phyloP scores from a whole-genome alignment of 352 stramenopile species.

The Globisporangium alternatum region DNA sequence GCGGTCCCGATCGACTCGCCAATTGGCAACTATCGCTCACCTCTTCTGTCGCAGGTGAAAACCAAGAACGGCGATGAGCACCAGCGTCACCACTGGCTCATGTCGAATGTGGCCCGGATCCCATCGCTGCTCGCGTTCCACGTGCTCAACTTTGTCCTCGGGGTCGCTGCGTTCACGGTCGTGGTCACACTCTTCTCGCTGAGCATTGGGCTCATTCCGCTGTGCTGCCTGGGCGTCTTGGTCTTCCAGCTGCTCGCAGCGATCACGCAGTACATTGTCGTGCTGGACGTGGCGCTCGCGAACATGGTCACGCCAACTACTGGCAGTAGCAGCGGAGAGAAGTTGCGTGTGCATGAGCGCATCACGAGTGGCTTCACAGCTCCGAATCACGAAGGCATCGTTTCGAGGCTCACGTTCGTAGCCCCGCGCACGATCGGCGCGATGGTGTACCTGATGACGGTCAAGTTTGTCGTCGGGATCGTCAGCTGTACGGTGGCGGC shows the following conservation, averaged over 20 bases:
- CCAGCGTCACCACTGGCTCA: background rate
- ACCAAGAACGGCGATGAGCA: too few species aligned
- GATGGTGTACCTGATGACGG: constrained; percentile 43
- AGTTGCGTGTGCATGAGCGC: constrained; percentile 19
- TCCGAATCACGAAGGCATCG: constrained; percentile 14
- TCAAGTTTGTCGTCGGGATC: constrained; percentile 40
- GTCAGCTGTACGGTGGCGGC: constrained; percentile 29
- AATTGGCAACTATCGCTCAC: background rate
- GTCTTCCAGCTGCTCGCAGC: constrained; percentile 30
- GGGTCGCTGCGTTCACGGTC: constrained; percentile 20
- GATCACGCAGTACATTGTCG: constrained; percentile 20
- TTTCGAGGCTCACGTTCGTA: constrained; percentile 20
- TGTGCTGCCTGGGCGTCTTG: constrained; percentile 23
- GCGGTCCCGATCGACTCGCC: background rate
- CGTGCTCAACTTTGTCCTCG: constrained; percentile 23
- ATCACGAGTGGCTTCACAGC: constrained; percentile 27
- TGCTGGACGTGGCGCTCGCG: constrained; percentile 21
- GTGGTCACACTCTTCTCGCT: constrained; percentile 26
- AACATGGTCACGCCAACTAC: constrained; percentile 20
- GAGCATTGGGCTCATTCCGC: constrained; percentile 24
- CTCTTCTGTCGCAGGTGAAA: background rate
- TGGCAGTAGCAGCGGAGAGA: constrained; percentile 6
- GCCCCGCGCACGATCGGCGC: constrained; percentile 27
- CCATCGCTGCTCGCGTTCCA: constrained; percentile 24
- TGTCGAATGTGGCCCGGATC: background rate